Percentiles rank a stretch among this genome's conserved stretches.
These are phyloP conservation scores for Anisodus tanguticus DNA, from an alignment of 257 asterid genomes.

Conservation along the genomic window DNA sequence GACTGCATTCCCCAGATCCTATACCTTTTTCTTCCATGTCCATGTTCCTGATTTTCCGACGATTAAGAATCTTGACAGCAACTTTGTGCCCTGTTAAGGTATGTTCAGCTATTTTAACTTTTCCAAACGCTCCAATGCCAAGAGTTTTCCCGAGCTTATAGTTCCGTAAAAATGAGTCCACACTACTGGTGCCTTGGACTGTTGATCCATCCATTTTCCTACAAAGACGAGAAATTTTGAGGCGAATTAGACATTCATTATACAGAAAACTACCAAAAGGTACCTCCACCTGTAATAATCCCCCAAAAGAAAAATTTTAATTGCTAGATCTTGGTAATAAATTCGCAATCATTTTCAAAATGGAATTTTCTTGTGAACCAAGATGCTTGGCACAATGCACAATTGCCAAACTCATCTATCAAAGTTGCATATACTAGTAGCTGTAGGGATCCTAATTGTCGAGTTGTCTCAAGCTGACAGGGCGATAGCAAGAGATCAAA, in stretches of 20 bases:
- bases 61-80: slow-evolving; percentile 91
- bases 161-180: slow-evolving; percentile 72
- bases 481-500: neutral
- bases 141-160: slow-evolving; percentile 93
- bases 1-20: neutral
- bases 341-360: neutral
- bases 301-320: neutral
- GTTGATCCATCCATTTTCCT: slow-evolving; percentile 77
- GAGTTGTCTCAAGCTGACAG: neutral
- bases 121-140: slow-evolving; percentile 91
- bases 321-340: neutral
- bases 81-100: slow-evolving; percentile 81
- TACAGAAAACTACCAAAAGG: neutral
- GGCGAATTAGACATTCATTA: slow-evolving; percentile 2
- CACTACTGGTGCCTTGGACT: slow-evolving; percentile 57
- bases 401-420: neutral
- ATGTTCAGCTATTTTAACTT: slow-evolving; percentile 90
- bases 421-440: neutral
- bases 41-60: slow-evolving; percentile 68
- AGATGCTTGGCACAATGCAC: neutral
- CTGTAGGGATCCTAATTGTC: neutral
- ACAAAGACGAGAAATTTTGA: slow-evolving; percentile 17
- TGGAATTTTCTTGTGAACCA: neutral
- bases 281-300: neutral
- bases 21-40: slow-evolving; percentile 92